Evolutionary conservation across 495 filamentous ascomycete species (phyloP), one percentile per base, ranked within the genome.

Genomic region (Lasiosphaeris hirsuta): DNA sequence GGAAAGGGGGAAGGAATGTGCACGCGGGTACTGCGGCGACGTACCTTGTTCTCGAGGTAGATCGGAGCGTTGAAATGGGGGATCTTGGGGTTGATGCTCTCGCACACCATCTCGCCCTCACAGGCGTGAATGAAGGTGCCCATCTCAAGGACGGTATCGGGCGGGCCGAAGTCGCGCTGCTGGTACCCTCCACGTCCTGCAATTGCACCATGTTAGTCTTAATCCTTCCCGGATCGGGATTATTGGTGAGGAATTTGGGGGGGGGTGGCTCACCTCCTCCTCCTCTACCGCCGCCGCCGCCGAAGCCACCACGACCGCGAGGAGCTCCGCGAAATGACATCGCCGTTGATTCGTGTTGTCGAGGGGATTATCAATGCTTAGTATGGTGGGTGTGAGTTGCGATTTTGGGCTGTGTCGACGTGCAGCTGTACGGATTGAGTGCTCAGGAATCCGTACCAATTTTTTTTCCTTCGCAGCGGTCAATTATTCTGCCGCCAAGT

Each of bases 41-140:
- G 42, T 57, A 89, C 89, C 84, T 97, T 97, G 80, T 97, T 97
- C 81, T 98, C 92, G 50, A 97, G 86, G 79, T 92, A 98, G 67
- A 97, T 96, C 50, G 90, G 91, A 39, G 95, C 94, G 78, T 97
- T 97, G 86, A 98, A 98, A 75, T 97, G 96, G 45, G 94, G 94
- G 51, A 98, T 88, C 78, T 97, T 97, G 54, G 89, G 80, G 78
- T 96, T 97, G 72, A 87, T 84, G 52, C 88, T 92, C 75, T 89
- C 84, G 86, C 92, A 96, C 59, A 98, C 85, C 77, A 98, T 90
- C 74, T 98, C 94, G 67, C 94, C 93, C 74, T 98, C 94, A 74
- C 88, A 92, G 38, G 90, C 84, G 75, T 98, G 94, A 69, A 97
- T 73, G 74, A 97, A 93, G 63, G 83, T 80, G 68, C 94, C 94